phyloP scores from a whole-genome alignment of 352 stramenopile genomes.

The Globisporangium carolinianum region DNA sequence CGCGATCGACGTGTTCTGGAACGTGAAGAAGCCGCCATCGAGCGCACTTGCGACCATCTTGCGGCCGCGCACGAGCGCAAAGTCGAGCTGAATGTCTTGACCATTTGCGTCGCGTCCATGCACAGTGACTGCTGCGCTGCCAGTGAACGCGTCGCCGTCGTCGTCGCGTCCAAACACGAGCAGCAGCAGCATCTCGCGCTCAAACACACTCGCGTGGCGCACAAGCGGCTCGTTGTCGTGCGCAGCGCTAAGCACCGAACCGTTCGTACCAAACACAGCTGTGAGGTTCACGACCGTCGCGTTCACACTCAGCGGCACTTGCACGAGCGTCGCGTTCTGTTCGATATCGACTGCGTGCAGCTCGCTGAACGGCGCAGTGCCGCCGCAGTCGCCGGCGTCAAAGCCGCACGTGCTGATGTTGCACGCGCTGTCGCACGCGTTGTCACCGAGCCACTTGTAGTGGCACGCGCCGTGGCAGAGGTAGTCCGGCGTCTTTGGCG shows the following conservation, averaged over 20 bases:
- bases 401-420: conserved; percentile 82
- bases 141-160: conserved; percentile 53
- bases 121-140: conserved; percentile 40
- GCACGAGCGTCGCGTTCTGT: conserved; percentile 54
- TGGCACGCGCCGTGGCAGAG: conserved; percentile 70
- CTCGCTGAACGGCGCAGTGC: conserved; percentile 24
- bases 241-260: conserved; percentile 36
- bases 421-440: conserved; percentile 63
- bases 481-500: conserved; percentile 38
- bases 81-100: conserved; percentile 30
- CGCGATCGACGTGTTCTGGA: conserved; percentile 56
- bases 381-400: conserved; percentile 76
- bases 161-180: conserved; percentile 72
- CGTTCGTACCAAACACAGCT: conserved; percentile 51
- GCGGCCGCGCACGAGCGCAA: conserved; percentile 49
- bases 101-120: conserved; percentile 32
- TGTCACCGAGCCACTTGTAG: conserved; percentile 80
- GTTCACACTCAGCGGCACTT: conserved; percentile 57
- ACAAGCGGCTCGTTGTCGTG: conserved; percentile 69
- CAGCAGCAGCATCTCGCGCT: conserved; percentile 67
- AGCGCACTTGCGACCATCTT: conserved; percentile 22
- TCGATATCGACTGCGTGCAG: conserved; percentile 39
- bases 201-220: conserved; percentile 65
- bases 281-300: conserved; percentile 66
- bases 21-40: conserved; percentile 42